These are phyloP conservation scores for Lactifluus volemus DNA, from an alignment of 768 basidiomycete species.

Conservation along the genomic window DNA sequence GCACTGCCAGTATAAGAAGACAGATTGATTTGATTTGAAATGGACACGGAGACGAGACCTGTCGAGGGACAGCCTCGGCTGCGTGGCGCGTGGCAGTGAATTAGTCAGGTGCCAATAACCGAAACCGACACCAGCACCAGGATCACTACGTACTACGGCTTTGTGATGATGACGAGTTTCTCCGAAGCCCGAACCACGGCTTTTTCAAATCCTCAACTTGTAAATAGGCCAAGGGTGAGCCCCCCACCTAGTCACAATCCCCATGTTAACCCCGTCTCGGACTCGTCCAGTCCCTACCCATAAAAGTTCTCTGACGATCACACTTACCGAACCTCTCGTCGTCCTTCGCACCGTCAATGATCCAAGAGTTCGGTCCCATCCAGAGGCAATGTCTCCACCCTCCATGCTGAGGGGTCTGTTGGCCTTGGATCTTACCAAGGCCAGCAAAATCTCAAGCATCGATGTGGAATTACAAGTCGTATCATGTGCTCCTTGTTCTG, in stretches of 20 bases:
- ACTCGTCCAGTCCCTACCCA: conserved; percentile 26
- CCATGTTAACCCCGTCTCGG: background rate
- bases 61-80: too few relatives aligned
- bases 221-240: background rate
- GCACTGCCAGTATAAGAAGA: background rate
- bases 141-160: too few relatives aligned
- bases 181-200: too few relatives aligned
- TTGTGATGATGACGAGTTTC: too few relatives aligned
- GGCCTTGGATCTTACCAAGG: conserved; percentile 57
- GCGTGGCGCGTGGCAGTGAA: too few relatives aligned
- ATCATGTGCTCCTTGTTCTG: conserved; percentile 69
- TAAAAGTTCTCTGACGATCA: conserved; percentile 32
- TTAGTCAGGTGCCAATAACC: too few relatives aligned
- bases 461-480: conserved; percentile 71
- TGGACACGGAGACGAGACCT: conserved; percentile 5
- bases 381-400: conserved; percentile 32
- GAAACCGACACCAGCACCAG: too few relatives aligned
- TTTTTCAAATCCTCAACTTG: background rate
- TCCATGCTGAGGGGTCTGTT: conserved; percentile 60
- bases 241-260: background rate
- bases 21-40: background rate
- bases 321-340: conserved; percentile 49
- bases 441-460: conserved; percentile 80
- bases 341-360: conserved; percentile 38
- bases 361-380: conserved; percentile 19